Percentiles rank a stretch among this genome's conserved stretches.
Conservation (phyloP, 257 asterid species). For the Ballota nigra region DNA sequence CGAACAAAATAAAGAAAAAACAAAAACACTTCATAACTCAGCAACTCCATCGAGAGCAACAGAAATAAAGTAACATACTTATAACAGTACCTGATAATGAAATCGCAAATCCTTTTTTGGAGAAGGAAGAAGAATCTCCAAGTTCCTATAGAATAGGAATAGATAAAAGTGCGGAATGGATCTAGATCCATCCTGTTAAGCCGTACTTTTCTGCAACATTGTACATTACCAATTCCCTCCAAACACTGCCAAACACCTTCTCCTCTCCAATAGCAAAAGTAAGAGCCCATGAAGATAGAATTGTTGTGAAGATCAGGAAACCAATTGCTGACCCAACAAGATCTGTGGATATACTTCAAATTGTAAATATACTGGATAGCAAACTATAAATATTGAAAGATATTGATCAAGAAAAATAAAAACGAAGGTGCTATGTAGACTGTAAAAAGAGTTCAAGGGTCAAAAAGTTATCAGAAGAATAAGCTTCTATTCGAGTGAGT, state of each 20-base stretch:
- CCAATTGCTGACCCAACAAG: constrained; percentile 46
- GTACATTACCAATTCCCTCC: constrained; percentile 70
- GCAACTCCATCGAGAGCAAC: background rate
- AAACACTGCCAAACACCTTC: constrained; percentile 62
- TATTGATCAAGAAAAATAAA: background rate
- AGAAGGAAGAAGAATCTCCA: constrained; percentile 3
- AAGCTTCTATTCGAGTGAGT: background rate
- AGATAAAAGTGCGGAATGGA: constrained; percentile 3
- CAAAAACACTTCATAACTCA: background rate
- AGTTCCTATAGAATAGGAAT: constrained; percentile 9
- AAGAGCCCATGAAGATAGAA: constrained; percentile 46
- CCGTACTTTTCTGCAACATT: constrained; percentile 56
- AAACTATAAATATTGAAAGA: background rate
- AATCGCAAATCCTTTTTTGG: constrained; percentile 8
- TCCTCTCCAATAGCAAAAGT: constrained; percentile 48
- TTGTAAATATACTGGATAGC: background rate
- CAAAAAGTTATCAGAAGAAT: background rate
- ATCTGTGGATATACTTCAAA: constrained; percentile 26
- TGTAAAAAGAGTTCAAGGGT: background rate
- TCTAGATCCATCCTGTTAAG: constrained; percentile 50
- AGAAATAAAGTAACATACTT: background rate
- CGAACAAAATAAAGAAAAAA: background rate
- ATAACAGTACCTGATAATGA: background rate
- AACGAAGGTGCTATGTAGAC: background rate
- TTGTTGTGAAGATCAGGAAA: constrained; percentile 32